These are phyloP conservation scores for Fusarium tupiense DNA, from an alignment of 2,329 filamentous ascomycete genomes.

Conservation along the genomic window DNA sequence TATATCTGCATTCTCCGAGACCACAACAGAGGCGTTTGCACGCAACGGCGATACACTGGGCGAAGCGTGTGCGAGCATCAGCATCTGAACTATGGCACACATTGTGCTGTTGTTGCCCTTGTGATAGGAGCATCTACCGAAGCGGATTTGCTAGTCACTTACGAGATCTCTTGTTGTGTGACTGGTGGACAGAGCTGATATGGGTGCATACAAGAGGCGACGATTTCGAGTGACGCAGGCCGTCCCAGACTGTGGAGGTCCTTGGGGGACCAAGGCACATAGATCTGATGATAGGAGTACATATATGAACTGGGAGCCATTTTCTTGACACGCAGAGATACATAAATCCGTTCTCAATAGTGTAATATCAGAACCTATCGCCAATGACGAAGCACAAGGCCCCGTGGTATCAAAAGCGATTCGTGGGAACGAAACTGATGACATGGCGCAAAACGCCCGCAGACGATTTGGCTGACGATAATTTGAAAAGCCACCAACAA, in stretches of 20 bases:
- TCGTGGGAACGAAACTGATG: constrained; percentile 9
- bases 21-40: background rate
- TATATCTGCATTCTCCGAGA: constrained; percentile 23
- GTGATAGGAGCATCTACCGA: constrained; percentile 30
- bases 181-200: background rate
- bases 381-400: background rate
- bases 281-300: constrained; percentile 8
- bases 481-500: background rate
- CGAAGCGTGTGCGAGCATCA: background rate
- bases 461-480: background rate
- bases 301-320: background rate
- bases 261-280: background rate
- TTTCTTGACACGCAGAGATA: background rate
- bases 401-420: background rate
- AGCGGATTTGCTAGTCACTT: constrained; percentile 3
- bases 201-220: background rate
- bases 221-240: background rate
- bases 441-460: constrained; percentile 5
- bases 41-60: background rate
- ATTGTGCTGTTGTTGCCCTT: background rate
- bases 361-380: constrained; percentile 8
- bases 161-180: constrained; percentile 11
- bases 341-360: constrained; percentile 1
- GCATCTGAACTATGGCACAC: constrained; percentile 6
- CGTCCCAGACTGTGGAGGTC: background rate